A percentile compares a stretch with the other conserved stretches of the same genome.
Evolutionary conservation across 805 yeast species (phyloP).

Genomic region (Yarrowia sp.): DNA sequence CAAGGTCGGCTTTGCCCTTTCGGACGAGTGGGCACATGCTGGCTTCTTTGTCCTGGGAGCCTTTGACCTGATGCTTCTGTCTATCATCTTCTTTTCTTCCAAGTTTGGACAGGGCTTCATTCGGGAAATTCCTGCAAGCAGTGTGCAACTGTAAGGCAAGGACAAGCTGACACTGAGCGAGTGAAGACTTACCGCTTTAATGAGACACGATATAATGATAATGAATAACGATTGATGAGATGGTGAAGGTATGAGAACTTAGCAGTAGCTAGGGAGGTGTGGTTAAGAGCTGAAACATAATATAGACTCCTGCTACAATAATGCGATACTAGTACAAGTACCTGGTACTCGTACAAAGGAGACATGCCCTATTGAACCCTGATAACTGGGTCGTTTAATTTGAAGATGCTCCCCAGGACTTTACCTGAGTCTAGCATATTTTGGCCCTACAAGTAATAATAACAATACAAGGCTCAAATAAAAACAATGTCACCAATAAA

Average conservation of each 20-base stretch:
- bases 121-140: slow-evolving; percentile 17
- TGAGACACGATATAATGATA: slow-evolving; percentile 18
- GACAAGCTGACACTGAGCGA: neutral
- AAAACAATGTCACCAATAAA: too few species aligned
- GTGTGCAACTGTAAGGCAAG: neutral
- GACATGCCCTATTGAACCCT: too few species aligned
- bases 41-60: slow-evolving; percentile 56
- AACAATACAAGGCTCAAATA: too few species aligned
- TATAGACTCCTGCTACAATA: too few species aligned
- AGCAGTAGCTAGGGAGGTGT: too few species aligned
- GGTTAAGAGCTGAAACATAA: too few species aligned
- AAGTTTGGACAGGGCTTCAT: slow-evolving; percentile 15
- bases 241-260: neutral
- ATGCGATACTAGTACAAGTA: too few species aligned
- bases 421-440: too few species aligned
- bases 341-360: too few species aligned
- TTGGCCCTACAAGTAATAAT: too few species aligned
- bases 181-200: neutral
- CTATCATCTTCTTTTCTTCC: slow-evolving; percentile 9
- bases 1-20: slow-evolving; percentile 58
- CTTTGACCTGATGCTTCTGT: slow-evolving; percentile 37
- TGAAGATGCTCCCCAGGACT: too few species aligned
- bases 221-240: slow-evolving; percentile 1
- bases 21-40: slow-evolving; percentile 54
- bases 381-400: too few species aligned